Evolutionary conservation across 495 filamentous ascomycete species (phyloP), one percentile per base, ranked within the genome.

Genomic region (Alectoria sarmentosa): DNA sequence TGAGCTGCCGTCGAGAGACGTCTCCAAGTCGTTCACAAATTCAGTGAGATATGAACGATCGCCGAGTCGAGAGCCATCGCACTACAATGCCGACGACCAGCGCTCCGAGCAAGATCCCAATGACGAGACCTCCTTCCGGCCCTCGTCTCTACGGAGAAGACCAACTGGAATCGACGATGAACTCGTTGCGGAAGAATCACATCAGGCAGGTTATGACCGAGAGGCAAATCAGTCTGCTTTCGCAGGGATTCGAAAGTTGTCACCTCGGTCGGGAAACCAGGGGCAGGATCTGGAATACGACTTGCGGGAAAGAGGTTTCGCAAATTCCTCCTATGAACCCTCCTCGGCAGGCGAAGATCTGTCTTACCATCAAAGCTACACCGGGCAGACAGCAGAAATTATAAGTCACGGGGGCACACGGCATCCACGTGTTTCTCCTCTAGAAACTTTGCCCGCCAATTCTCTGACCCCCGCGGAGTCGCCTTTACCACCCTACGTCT

Each of bases 1-100:
- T 49, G 86, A 89, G 44, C 74, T 76, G 6, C 87, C 88, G 9
- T 82, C 85, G 0, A 77, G 83, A 26, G 89, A 92, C 69, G 86
- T 96, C 23, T 84, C 83, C 0, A 78, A 75, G 69, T 73, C 69
- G 58, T 79, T 79, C 59, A 79, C 79, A 68, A 76, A 76, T 58
- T 70, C 37, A 26, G n/a, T 34, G 30, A n/a, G 52, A 49, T 17
- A n/a, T 42, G 63, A 39, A 30, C 11, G 17, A 65, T n/a, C n/a
- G 26, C 41, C 44, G 56, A 46, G 13, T 59, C n/a, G 3, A 5
- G 42, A 60, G 32, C 13, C 6, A 7, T 28, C 9, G 21, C 14
- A 21, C 26, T 26, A 32, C 15, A 44, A 17, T 23, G 32, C 30
- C 26, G 30, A 26, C 52, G 63, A 60, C 37, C 55, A 39, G 56